Conservation (phyloP, 805 yeast genomes). For the Saccharomycopsis vini region DNA sequence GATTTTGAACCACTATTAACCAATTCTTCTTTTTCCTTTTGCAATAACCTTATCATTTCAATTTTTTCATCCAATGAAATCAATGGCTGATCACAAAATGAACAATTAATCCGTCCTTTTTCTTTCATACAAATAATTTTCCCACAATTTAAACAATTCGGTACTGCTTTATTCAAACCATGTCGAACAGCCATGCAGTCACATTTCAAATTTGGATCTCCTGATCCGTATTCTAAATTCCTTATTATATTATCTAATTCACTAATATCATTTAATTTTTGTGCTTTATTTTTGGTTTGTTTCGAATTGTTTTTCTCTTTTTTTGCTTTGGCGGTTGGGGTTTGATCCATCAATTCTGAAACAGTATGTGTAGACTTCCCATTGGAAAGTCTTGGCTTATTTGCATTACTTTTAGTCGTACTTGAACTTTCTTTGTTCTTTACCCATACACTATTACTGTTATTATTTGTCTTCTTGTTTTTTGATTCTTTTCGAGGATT, state of each 20-base stretch:
- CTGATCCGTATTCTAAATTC: conserved; percentile 37
- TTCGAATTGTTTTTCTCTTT: conserved; percentile 8
- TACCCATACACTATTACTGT: background rate
- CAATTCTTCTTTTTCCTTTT: conserved; percentile 41
- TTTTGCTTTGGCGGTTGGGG: background rate
- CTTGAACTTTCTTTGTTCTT: background rate
- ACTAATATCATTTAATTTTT: conserved; percentile 45
- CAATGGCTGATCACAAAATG: conserved; percentile 66
- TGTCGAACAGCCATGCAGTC: conserved; percentile 84
- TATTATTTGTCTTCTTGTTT: background rate
- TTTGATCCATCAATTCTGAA: background rate
- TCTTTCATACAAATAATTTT: conserved; percentile 85
- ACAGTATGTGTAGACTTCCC: background rate
- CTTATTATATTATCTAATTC: conserved; percentile 58
- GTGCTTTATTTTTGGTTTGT: conserved; percentile 29
- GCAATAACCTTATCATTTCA: conserved; percentile 45
- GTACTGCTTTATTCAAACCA: conserved; percentile 81
- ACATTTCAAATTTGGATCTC: conserved; percentile 35
- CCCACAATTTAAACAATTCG: conserved; percentile 92
- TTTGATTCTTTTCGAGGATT: background rate
- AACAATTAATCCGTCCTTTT: conserved; percentile 76
- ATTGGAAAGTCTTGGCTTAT: background rate
- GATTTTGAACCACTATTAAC: conserved; percentile 21
- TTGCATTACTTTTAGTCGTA: background rate
- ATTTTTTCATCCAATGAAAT: conserved; percentile 52